Evolutionary conservation across 768 basidiomycete genomes (phyloP), one percentile per base, ranked within the genome.

Genomic region (Trametes villosa): DNA sequence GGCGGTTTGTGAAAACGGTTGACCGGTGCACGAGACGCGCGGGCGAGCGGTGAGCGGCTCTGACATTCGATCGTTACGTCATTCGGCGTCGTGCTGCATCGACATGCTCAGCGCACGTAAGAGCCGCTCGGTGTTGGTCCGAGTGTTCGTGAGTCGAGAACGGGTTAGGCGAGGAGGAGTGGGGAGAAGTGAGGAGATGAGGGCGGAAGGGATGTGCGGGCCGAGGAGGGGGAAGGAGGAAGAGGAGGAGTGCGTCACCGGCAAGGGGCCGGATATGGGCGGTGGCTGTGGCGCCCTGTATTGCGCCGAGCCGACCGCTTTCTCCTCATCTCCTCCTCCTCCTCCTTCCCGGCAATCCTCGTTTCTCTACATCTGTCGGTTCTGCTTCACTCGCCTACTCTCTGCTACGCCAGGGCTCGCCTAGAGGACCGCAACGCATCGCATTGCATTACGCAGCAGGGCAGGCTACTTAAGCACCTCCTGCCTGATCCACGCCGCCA

Each of bases 371-470:
- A 6, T 26, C 50, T 9, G 22, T 36, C 22, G 22, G 33, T 15
- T 51, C 33, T n/a, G 29, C 31, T 20, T 9, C 31, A 13, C 20
- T 33, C 45, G 9, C 11, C 45, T 9, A 46, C 44, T 24, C 7
- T 24, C 46, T 30, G 20, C 27, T 22, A 3, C 33, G 31, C 12
- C 50, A 17, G 15, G 13, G 18, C 26, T 30, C 46, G 46, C 17
- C 9, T 17, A 17, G 27, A 27, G 51, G 24, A 31, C 31, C 36
- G 18, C 45, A 27, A 24, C 45, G 36, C 46, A 17, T 24, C n/a
- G 52, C 42, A 59, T 59, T 45, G 57, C 57, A 40, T 30, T 53
- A 53, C 62, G 62, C 62, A 63, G 62, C 62, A 63, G 22, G 38
- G 17, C 11, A 48, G 22, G 30, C 22, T 42, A 51, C 13, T 34